These are phyloP conservation scores for Penicillium soppii DNA, from an alignment of 495 filamentous ascomycete genomes.

Conservation along the genomic window DNA sequence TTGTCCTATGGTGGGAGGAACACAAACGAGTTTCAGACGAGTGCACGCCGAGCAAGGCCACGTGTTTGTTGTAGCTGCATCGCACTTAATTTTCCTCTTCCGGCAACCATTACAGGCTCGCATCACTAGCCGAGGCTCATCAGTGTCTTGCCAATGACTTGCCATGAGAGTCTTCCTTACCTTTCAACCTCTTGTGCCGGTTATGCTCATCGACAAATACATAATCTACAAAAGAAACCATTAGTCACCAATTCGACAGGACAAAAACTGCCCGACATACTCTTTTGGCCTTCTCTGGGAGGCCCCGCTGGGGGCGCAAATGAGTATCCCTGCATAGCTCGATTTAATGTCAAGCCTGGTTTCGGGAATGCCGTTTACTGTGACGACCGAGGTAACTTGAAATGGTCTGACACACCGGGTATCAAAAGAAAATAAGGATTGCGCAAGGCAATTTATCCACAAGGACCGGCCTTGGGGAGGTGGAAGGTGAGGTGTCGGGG, in stretches of 20 bases:
- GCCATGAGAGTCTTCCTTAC: constrained; percentile 46
- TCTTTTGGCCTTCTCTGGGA: constrained; percentile 47
- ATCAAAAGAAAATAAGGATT: neutral
- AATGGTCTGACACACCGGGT: constrained; percentile 1
- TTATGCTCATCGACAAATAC: constrained; percentile 99
- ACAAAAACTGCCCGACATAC: constrained; percentile 14
- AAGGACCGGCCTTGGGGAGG: constrained; percentile 17
- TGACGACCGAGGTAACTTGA: neutral
- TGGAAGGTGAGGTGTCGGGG: neutral
- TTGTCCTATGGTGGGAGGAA: constrained; percentile 84
- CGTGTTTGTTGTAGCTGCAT: constrained; percentile 95
- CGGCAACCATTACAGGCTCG: constrained; percentile 96
- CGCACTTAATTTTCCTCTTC: constrained; percentile 83
- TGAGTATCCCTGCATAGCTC: constrained; percentile 45
- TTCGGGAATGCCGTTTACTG: neutral
- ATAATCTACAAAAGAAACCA: constrained; percentile 64
- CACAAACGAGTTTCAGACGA: constrained; percentile 87
- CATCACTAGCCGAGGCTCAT: constrained; percentile 67
- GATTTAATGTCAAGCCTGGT: neutral
- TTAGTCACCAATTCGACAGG: neutral
- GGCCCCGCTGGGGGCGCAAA: constrained; percentile 47
- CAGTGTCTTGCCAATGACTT: constrained; percentile 7
- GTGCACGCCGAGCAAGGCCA: constrained; percentile 97
- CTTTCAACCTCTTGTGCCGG: constrained; percentile 94
- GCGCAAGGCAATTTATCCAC: constrained; percentile 3